These are phyloP conservation scores for Dactylellina cionopaga DNA, from an alignment of 2,329 filamentous ascomycete species.

Conservation along the genomic window DNA sequence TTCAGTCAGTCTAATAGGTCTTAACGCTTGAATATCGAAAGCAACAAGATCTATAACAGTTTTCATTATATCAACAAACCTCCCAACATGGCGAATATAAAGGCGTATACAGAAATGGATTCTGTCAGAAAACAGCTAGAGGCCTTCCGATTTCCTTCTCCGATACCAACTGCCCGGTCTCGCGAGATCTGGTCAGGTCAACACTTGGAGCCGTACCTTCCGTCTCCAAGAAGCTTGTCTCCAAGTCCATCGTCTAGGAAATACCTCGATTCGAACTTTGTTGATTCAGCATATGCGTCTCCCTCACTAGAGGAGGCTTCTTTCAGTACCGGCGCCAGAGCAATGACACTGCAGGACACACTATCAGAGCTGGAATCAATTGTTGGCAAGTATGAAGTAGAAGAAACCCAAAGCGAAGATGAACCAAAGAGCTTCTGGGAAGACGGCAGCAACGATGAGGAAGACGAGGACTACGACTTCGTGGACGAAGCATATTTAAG, in stretches of 20 bases:
- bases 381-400: constrained; percentile 1
- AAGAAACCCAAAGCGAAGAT: not conserved
- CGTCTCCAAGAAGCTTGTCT: not conserved
- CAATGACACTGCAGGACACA: constrained; percentile 6
- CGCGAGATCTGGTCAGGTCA: constrained; percentile 8
- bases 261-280: not conserved
- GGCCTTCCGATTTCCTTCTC: constrained; percentile 12
- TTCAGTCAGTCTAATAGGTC: not conserved
- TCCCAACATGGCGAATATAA: too few species aligned
- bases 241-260: not conserved
- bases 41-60: not conserved
- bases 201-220: constrained; percentile 6
- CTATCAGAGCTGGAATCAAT: constrained; percentile 11
- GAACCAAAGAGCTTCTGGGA: too few species aligned
- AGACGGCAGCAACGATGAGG: too few species aligned
- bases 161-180: not conserved
- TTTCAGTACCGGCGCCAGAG: too few species aligned
- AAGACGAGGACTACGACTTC: constrained; percentile 2
- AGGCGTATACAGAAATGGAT: too few species aligned
- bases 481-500: constrained; percentile 8
- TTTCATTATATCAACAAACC: too few species aligned
- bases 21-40: too few species aligned
- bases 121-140: too few species aligned
- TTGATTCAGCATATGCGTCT: constrained; percentile 8
- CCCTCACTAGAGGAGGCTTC: too few species aligned